Evolutionary conservation across 2,329 filamentous ascomycete species (phyloP).

Genomic region (Aspergillus sp.): DNA sequence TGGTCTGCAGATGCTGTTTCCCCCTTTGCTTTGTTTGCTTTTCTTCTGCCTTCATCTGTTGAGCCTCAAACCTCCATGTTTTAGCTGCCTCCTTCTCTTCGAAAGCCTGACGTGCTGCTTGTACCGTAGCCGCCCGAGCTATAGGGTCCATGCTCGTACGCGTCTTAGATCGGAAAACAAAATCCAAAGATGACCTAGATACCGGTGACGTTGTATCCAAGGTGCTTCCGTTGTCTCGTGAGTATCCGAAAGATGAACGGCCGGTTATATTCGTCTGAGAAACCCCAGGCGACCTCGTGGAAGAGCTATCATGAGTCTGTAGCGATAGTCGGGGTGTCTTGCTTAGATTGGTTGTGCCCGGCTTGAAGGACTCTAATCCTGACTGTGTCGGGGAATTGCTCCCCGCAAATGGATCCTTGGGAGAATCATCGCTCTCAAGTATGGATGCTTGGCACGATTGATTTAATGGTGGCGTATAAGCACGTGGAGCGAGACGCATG

Average conservation of each 20-base stretch:
- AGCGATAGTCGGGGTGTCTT: conserved; percentile 36
- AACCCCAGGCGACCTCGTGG: conserved; percentile 51
- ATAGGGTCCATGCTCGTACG: conserved; percentile 54
- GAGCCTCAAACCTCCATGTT: conserved; percentile 55
- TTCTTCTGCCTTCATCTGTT: conserved; percentile 51
- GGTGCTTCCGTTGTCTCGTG: conserved; percentile 52
- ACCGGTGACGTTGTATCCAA: conserved; percentile 55
- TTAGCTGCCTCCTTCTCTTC: conserved; percentile 62
- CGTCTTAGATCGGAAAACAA: conserved; percentile 54
- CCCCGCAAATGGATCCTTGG: conserved; percentile 49
- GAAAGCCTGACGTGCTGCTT: conserved; percentile 58
- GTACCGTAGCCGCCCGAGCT: conserved; percentile 57
- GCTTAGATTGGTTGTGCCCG: conserved; percentile 35
- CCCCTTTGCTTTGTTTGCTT: conserved; percentile 46
- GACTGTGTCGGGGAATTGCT: conserved; percentile 35
- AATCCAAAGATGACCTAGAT: conserved; percentile 59
- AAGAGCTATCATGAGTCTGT: conserved; percentile 42
- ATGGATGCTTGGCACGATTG: conserved; percentile 53
- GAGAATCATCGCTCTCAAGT: conserved; percentile 47
- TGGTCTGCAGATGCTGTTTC: conserved; percentile 37
- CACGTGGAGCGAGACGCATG: conserved; percentile 57
- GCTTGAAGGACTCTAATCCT: conserved; percentile 28
- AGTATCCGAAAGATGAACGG: conserved; percentile 49
- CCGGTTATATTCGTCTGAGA: conserved; percentile 57
- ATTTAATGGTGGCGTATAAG: conserved; percentile 55